Base-by-base conservation (phyloP, 1,284 basidiomycete species). In the Crucibulum parvulum region DNA sequence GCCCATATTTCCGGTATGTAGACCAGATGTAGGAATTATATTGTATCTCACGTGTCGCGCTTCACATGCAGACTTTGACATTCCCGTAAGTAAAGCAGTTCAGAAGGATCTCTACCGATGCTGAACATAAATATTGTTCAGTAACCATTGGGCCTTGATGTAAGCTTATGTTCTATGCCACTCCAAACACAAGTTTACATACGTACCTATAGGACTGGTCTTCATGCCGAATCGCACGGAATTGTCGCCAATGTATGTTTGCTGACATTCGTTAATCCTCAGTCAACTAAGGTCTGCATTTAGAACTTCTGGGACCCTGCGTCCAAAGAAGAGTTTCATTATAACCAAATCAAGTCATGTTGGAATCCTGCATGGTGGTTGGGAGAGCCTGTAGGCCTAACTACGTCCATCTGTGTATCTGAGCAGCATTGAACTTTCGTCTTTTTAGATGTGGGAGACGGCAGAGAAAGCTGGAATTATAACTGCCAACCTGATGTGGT, bases 401-500 rank as follows among this genome's bases (percentile, higher is more conserved):
- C 43, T 54, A 15, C 38, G 56, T 63, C 10, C 8, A 45, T 36
- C 41, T 1, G 7, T 18, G 37, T 10, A 24, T 35, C 10, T 5
- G 6, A 11, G 35, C 15, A 18, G 47, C 10, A 56, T 18, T 56
- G 41, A 56, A 16, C 55, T 34, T 47, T 50, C 36, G 53, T 39
- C 41, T 15, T 47, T 56, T 10, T 59, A 94, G 93, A 90, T 96
- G 82, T 97, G 95, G 95, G 92, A 94, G 68, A 95, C 94, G 0
- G 92, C 89, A 1, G 84, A 83, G 61, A 88, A 87, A 62, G 87
- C 88, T 6, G 90, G 90, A 0, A 72, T 94, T n/a, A 81, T 86
- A 38, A 90, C 92, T 3, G 94, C 92, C 0, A 94, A 95, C 64
- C 81, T 95, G 51, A 96, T 96, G 95, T 96, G 94, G 94, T 92